Percentiles rank a stretch among this genome's conserved stretches.
Evolutionary conservation across 768 basidiomycete species (phyloP).

Genomic region (Kwoniella bestiolae): DNA sequence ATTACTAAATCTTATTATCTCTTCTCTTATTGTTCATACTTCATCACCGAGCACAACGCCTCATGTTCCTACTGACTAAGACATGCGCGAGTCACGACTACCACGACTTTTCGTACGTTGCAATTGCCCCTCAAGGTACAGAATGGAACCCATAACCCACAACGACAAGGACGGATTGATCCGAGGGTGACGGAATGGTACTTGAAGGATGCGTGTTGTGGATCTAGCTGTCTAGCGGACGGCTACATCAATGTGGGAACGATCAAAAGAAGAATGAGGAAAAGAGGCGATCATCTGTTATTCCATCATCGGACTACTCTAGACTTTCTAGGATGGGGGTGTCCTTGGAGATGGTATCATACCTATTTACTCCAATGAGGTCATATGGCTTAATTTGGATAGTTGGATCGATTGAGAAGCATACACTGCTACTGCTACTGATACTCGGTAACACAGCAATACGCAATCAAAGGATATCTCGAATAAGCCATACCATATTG

Average conservation of each 20-base stretch:
- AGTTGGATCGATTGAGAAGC: neutral
- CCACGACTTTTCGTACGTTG: neutral
- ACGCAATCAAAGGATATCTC: neutral
- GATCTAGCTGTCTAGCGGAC: no score
- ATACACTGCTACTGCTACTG: neutral
- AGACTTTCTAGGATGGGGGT: no score
- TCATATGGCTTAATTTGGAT: neutral
- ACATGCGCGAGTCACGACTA: neutral
- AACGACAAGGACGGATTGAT: neutral
- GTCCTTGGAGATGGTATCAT: neutral
- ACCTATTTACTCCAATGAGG: neutral
- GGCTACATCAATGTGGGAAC: neutral
- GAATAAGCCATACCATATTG: no score
- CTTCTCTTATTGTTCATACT: no score
- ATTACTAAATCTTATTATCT: no score
- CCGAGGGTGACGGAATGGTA: neutral
- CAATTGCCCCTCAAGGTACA: neutral
- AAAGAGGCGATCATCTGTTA: neutral
- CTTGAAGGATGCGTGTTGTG: neutral
- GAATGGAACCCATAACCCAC: no score
- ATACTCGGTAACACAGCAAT: neutral
- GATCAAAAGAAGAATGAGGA: neutral
- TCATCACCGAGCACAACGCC: no score
- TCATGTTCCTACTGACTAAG: no score
- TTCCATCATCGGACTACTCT: neutral